Percentiles rank a stretch among this genome's conserved stretches.
These are phyloP conservation scores for Barbarea vulgaris DNA, from an alignment of 345 rosid species.

Conservation along the genomic window DNA sequence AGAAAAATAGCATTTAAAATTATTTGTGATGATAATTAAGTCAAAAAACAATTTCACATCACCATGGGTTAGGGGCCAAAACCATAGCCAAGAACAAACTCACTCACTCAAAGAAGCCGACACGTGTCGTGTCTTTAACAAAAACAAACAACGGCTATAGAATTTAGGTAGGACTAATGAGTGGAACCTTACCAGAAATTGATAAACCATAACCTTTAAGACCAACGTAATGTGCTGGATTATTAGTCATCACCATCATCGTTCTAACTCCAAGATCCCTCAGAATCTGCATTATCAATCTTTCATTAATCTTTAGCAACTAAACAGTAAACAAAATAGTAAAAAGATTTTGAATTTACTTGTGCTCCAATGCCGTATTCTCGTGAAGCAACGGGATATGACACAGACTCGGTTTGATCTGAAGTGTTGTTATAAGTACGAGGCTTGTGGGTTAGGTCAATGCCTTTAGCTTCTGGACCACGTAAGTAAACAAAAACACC, in stretches of 20 bases:
- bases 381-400: conserved; percentile 80
- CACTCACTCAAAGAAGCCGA: neutral
- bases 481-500: conserved; percentile 91
- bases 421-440: conserved; percentile 69
- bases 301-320: neutral
- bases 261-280: conserved; percentile 76
- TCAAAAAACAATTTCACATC: neutral
- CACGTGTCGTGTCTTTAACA: neutral
- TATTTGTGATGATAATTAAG: neutral
- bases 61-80: conserved; percentile 7
- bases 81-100: conserved; percentile 20
- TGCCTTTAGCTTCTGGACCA: conserved; percentile 88
- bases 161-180: neutral
- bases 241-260: conserved; percentile 86
- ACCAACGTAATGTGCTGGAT: conserved; percentile 54
- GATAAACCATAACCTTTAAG: conserved; percentile 47
- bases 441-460: conserved; percentile 86
- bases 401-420: conserved; percentile 69
- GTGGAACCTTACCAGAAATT: conserved; percentile 41
- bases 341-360: conserved; percentile 42
- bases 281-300: conserved; percentile 56
- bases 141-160: conserved; percentile 11
- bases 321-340: neutral
- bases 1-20: neutral
- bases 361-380: conserved; percentile 94